A percentile compares a stretch with the other conserved stretches of the same genome.
Evolutionary conservation across 176 grass and related monocot species (phyloP).

Genomic region (Aegilops sharonensis): DNA sequence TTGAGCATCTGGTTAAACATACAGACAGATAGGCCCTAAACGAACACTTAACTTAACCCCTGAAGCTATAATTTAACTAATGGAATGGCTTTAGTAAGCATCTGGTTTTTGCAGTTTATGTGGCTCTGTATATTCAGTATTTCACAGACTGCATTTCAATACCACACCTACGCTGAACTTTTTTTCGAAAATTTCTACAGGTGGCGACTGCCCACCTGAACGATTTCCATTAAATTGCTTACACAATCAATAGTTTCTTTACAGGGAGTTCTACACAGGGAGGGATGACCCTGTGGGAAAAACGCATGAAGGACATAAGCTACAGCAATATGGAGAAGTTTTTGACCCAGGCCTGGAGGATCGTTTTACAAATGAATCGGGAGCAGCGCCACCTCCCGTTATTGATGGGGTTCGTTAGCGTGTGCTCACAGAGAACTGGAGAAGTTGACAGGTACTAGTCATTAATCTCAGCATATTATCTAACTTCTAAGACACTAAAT

Average conservation of each 20-base stretch:
- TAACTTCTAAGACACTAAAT: background rate
- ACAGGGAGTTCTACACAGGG: background rate
- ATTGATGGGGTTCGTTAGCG: background rate
- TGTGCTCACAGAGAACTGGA: background rate
- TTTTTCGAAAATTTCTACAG: background rate
- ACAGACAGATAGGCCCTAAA: background rate
- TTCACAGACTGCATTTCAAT: background rate
- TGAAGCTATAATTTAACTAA: slow-evolving; percentile 16
- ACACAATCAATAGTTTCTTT: background rate
- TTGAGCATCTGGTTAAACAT: background rate
- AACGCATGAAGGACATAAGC: background rate
- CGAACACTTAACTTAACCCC: background rate
- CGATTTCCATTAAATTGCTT: background rate
- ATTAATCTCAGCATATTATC: background rate
- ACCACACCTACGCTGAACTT: background rate
- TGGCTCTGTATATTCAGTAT: background rate
- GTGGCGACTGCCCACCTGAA: background rate
- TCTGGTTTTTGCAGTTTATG: background rate
- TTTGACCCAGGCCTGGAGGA: background rate
- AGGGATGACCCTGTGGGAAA: background rate
- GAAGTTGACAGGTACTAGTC: background rate
- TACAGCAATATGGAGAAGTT: background rate
- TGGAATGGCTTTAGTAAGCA: background rate
- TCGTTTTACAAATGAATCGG: background rate
- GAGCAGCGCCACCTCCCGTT: background rate